Base-by-base conservation (phyloP, 2,329 filamentous ascomycete species). In the Fusarium piperis region DNA sequence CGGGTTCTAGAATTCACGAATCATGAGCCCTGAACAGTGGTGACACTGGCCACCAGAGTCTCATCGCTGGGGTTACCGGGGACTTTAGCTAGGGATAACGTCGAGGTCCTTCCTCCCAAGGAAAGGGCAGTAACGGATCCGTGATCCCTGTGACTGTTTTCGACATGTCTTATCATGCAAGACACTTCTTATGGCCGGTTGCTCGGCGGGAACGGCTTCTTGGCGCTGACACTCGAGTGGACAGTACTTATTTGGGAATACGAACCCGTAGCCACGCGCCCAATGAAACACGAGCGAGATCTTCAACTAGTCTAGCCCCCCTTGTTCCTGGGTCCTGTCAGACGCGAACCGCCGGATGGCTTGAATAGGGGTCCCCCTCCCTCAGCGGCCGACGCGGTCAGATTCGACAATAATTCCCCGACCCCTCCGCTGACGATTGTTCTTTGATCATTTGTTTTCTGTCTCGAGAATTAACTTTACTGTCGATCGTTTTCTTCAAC, bases 281-380 rank as follows among this genome's bases (percentile, higher is more conserved):
- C 32, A 32, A 39, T 11, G 33, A 32, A 39, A 53, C n/a, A 39
- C 58, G 44, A 53, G 44, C 35, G 26, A 36, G 23, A 26, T 48
- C 33, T 59, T 18, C 41, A n/a, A 36, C 18, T 20, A 51, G 26
- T 5, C 18, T 26, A 35, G 18, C n/a, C 10, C 16, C 48, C 32
- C 48, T 5, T 53, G n/a, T 35, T 33, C 51, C 30, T 36, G 18
- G 36, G 30, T 16, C 55, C 55, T 41, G 38, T 58, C 28, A 44
- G 55, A 39, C 55, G 55, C 35, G 55, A 38, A 38, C 53, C 35
- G 30, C 32, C 51, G 18, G 18, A 55, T 36, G 30, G 20, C 53
- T 26, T 38, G 53, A 56, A 58, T 58, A 58, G 57, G 57, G 57
- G 57, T 59, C 38, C 36, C 39, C 18, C 39, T 30, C 53, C 53